Evolutionary conservation across 345 rosid species (phyloP), one percentile per base, ranked within the genome.

Genomic region (Citrus maxima): DNA sequence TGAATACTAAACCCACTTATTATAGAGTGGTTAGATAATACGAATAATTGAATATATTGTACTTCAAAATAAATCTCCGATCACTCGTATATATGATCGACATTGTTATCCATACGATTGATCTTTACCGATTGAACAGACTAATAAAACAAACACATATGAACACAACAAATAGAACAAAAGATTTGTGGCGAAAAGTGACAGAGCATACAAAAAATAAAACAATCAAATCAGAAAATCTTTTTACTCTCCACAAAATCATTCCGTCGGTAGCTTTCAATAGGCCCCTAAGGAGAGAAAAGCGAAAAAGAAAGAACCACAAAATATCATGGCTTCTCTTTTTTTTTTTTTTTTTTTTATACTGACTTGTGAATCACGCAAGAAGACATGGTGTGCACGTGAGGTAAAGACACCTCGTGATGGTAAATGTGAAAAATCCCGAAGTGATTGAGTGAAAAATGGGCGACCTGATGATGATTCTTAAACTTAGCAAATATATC

Each of bases 361-460:
- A 37, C 62, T 35, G 67, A 37, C 77, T 74, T 74, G 77, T 60
- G 58, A 61, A 61, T 74, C 77, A 74, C 77, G 77, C 77, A 59
- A 73, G 5, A 18, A 73, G 60, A 38, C 35, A 73, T 73, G 67
- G 37, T 37, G 56, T 9, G 68, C 77, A 74, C 77, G 77, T 38
- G 69, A 60, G 77, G 25, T 7, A 18, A 73, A 37, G 10, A 51
- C 35, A 40, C 55, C 55, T 25, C 55, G 77, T 24, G 67, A 73
- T 27, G 34, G 28, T 16, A 46, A 46, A 46, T 46, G 51, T 13
- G 51, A 46, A 46, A 46, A 46, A 46, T 13, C 51, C 13, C 51
- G 51, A 46, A 46, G 51, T 46, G 51, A 46, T 12, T 46, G 30
- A 25, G 56, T 40, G 27, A 35, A 59, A 55, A 22, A 46, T n/a